Conservation (phyloP, 768 basidiomycete species). For the Xerocomus spinulosus region DNA sequence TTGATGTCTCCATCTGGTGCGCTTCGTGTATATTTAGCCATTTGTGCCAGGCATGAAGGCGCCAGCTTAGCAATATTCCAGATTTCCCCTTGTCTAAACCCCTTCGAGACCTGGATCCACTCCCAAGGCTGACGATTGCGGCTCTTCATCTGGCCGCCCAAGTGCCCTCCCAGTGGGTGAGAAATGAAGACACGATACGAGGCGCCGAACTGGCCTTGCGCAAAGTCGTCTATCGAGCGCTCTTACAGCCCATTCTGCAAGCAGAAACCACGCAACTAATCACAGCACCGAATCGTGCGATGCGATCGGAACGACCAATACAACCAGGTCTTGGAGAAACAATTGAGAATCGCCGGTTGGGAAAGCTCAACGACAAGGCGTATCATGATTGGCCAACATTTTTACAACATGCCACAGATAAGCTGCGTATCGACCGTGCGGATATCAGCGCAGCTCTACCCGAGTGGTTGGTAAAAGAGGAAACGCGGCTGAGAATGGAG, state of each 20-base stretch:
- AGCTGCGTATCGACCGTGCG: conserved; percentile 22
- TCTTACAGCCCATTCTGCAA: conserved; percentile 40
- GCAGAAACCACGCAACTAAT: conserved; percentile 1
- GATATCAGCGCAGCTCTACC: conserved; percentile 14
- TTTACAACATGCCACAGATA: conserved; percentile 32
- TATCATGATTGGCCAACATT: conserved; percentile 51
- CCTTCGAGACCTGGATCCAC: conserved; percentile 15
- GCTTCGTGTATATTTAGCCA: conserved; percentile 3
- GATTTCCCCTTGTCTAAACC: conserved; percentile 53
- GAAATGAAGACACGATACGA: conserved; percentile 28
- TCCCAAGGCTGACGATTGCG: conserved; percentile 33
- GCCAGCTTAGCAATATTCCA: conserved; percentile 20
- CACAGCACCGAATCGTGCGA: background rate
- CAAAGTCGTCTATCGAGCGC: conserved; percentile 70
- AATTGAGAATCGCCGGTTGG: conserved; percentile 43
- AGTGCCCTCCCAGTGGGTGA: conserved; percentile 59
- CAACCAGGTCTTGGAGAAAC: conserved; percentile 36
- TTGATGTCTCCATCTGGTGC: conserved; percentile 50
- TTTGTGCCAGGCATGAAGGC: conserved; percentile 2
- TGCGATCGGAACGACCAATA: conserved; percentile 3
- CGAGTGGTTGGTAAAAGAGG: conserved; percentile 19
- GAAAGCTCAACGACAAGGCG: conserved; percentile 46
- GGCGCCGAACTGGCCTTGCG: conserved; percentile 50
- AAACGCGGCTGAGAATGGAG: conserved; percentile 29
- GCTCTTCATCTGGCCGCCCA: conserved; percentile 68